Evolutionary conservation across 2,329 filamentous ascomycete genomes (phyloP).

Genomic region (Alternaria hordeiaustralica): DNA sequence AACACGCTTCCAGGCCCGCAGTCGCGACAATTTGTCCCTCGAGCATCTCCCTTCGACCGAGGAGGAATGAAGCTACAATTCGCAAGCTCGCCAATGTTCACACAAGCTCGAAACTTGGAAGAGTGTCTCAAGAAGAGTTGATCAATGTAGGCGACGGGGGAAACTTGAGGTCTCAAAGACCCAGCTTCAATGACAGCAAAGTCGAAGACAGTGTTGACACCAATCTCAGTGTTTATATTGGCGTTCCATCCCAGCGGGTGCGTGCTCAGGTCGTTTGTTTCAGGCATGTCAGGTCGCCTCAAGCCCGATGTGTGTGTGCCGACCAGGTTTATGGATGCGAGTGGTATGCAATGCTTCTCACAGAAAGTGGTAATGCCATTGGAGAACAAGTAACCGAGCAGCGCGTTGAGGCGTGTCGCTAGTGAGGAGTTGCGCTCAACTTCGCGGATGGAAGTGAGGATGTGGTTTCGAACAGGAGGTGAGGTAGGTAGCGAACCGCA

Average conservation of each 20-base stretch:
- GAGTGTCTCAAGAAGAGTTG: slow-evolving; percentile 63
- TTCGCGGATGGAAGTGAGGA: slow-evolving; percentile 64
- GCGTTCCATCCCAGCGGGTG: slow-evolving; percentile 63
- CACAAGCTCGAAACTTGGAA: slow-evolving; percentile 63
- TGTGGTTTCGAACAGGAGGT: slow-evolving; percentile 60
- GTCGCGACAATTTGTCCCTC: slow-evolving; percentile 59
- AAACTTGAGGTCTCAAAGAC: slow-evolving; percentile 62
- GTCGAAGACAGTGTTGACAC: slow-evolving; percentile 65
- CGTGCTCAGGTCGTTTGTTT: slow-evolving; percentile 41
- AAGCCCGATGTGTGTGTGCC: slow-evolving; percentile 64
- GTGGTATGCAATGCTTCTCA: slow-evolving; percentile 51
- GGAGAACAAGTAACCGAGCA: slow-evolving; percentile 64
- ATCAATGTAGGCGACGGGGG: slow-evolving; percentile 65
- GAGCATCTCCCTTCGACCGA: slow-evolving; percentile 48
- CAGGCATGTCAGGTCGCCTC: background rate
- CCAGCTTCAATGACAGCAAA: slow-evolving; percentile 65
- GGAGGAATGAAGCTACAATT: slow-evolving; percentile 67
- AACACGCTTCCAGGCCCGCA: slow-evolving; percentile 64
- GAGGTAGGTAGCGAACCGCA: slow-evolving; percentile 65
- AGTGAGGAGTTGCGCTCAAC: slow-evolving; percentile 61
- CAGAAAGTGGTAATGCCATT: slow-evolving; percentile 60
- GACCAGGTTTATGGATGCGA: slow-evolving; percentile 59
- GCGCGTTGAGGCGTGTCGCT: slow-evolving; percentile 63
- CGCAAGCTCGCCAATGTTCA: slow-evolving; percentile 68
- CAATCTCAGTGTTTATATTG: slow-evolving; percentile 61